These are phyloP conservation scores for Marasmius sp. DNA, from an alignment of 1,284 basidiomycete species.

Conservation along the genomic window DNA sequence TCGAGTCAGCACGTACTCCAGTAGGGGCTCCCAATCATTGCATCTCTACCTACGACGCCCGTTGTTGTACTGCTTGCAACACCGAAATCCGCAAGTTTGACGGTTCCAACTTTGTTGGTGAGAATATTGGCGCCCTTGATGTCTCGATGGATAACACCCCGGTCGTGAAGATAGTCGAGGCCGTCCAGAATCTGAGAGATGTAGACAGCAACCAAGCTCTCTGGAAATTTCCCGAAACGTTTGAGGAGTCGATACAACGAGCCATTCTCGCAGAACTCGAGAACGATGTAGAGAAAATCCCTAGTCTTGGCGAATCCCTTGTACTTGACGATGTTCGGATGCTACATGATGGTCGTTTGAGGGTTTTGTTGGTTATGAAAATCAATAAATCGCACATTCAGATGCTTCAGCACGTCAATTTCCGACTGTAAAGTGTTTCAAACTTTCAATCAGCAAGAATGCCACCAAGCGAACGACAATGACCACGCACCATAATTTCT, in stretches of 20 bases:
- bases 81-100: slow-evolving; percentile 94
- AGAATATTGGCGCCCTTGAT: slow-evolving; percentile 98
- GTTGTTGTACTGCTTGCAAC: slow-evolving; percentile 80
- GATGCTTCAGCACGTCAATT: slow-evolving; percentile 96
- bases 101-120: slow-evolving; percentile 97
- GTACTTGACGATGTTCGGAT: slow-evolving; percentile 97
- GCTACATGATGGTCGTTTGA: slow-evolving; percentile 39
- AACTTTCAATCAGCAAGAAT: neutral
- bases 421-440: slow-evolving; percentile 68
- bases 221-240: too few relatives aligned
- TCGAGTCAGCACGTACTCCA: slow-evolving; percentile 72
- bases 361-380: neutral
- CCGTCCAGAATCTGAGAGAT: slow-evolving; percentile 94
- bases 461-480: slow-evolving; percentile 4
- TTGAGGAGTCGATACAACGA: slow-evolving; percentile 94
- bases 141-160: slow-evolving; percentile 98
- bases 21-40: slow-evolving; percentile 95
- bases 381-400: slow-evolving; percentile 64
- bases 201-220: slow-evolving; percentile 97
- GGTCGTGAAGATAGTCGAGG: slow-evolving; percentile 92
- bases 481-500: slow-evolving; percentile 87
- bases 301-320: slow-evolving; percentile 96
- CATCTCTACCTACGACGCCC: slow-evolving; percentile 75
- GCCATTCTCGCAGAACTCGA: slow-evolving; percentile 99
- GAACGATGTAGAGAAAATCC: slow-evolving; percentile 93